phyloP scores from a whole-genome alignment of 2,329 filamentous ascomycete species.

The Penicillium glabrum region DNA sequence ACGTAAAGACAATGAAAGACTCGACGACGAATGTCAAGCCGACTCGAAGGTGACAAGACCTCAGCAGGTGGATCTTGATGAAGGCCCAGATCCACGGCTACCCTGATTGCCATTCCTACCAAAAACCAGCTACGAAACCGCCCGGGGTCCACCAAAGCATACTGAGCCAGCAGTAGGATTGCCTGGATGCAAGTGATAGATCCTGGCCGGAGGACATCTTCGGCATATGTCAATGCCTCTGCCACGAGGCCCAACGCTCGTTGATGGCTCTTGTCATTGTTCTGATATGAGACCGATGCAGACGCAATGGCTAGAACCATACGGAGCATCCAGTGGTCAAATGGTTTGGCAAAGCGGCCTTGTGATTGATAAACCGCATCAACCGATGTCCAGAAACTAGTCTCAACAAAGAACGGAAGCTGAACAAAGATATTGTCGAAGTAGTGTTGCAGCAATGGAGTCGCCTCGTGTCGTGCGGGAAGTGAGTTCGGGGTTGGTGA shows the following conservation, averaged over 20 bases:
- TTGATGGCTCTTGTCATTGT: constrained; percentile 63
- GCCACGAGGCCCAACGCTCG: constrained; percentile 61
- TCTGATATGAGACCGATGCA: constrained; percentile 67
- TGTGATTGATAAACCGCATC: constrained; percentile 78
- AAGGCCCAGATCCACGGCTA: constrained; percentile 83
- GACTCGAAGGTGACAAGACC: constrained; percentile 64
- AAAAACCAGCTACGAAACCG: constrained; percentile 95
- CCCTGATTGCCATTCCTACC: constrained; percentile 84
- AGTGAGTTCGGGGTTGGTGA: constrained; percentile 60
- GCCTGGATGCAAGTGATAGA: constrained; percentile 85
- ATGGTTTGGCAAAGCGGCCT: constrained; percentile 58
- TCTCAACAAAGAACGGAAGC: constrained; percentile 80
- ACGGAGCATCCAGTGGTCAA: constrained; percentile 83
- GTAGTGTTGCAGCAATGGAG: constrained; percentile 75
- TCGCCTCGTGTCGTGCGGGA: constrained; percentile 69
- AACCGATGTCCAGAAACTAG: constrained; percentile 72
- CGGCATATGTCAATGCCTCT: constrained; percentile 72
- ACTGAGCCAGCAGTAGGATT: constrained; percentile 80
- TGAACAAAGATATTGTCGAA: constrained; percentile 77
- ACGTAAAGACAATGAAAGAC: constrained; percentile 91
- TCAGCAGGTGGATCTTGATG: constrained; percentile 85
- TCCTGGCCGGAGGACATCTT: constrained; percentile 81
- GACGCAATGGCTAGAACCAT: constrained; percentile 86
- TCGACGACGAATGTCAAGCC: constrained; percentile 74
- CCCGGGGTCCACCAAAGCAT: constrained; percentile 83